phyloP scores from a whole-genome alignment of 306 rosid genomes.

The Boehmeria nivea region DNA sequence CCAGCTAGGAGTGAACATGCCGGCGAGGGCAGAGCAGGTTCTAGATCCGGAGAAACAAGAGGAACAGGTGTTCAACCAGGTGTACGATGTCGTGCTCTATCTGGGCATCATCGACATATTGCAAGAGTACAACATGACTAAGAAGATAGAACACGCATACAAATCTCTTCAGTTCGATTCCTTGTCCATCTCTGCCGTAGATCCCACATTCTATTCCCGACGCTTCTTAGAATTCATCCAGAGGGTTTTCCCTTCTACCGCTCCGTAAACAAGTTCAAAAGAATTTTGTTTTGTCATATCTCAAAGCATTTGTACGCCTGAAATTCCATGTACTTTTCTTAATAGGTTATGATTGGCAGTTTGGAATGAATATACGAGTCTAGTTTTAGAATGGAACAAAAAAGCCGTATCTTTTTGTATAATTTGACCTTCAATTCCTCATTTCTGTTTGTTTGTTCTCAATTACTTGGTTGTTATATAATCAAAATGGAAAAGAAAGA shows the following conservation, averaged over 20 bases:
- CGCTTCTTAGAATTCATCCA: slow-evolving; percentile 85
- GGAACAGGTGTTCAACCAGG: slow-evolving; percentile 56
- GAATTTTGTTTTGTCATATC: slow-evolving; percentile 20
- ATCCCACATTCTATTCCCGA: slow-evolving; percentile 82
- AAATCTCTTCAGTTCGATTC: slow-evolving; percentile 90
- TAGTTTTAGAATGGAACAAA: too few relatives aligned
- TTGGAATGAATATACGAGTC: too few relatives aligned
- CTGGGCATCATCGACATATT: slow-evolving; percentile 91
- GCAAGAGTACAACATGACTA: slow-evolving; percentile 86
- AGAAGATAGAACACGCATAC: slow-evolving; percentile 89
- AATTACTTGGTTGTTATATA: too few relatives aligned
- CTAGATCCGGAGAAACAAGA: slow-evolving; percentile 25
- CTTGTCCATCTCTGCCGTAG: slow-evolving; percentile 83
- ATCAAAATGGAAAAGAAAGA: too few relatives aligned
- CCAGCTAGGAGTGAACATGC: slow-evolving; percentile 99
- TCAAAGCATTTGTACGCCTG: too few relatives aligned
- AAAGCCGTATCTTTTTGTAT: too few relatives aligned
- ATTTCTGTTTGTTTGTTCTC: too few relatives aligned
- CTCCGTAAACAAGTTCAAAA: slow-evolving; percentile 24
- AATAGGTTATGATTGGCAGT: too few relatives aligned
- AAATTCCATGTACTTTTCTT: too few relatives aligned
- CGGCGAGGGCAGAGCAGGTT: slow-evolving; percentile 90
- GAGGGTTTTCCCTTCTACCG: slow-evolving; percentile 75
- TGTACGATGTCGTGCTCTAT: slow-evolving; percentile 87
- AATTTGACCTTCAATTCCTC: too few relatives aligned